Evolutionary conservation across 2,329 filamentous ascomycete genomes (phyloP).

Genomic region (Ceratocystis eucalypticola): DNA sequence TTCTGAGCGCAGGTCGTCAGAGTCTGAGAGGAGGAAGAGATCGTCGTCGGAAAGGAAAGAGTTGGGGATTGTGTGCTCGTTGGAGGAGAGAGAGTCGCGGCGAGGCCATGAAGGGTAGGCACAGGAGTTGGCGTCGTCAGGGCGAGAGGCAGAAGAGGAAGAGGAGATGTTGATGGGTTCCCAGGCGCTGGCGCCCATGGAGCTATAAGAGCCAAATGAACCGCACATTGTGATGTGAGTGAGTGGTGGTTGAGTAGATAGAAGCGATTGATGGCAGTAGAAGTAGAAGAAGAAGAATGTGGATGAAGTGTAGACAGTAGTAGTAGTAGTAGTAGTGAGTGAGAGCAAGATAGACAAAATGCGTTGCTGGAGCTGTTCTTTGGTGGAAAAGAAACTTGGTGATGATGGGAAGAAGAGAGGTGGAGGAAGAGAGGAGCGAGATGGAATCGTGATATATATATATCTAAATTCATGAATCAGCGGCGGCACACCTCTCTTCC

Average conservation of each 20-base stretch:
- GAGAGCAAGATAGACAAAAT: not conserved
- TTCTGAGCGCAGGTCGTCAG: conserved; percentile 4
- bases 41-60: conserved; percentile 23
- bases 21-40: conserved; percentile 15
- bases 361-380: not conserved
- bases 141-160: conserved; percentile 32
- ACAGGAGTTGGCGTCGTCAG: conserved; percentile 34
- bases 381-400: not conserved
- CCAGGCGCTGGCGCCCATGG: conserved; percentile 37
- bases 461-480: not conserved
- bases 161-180: conserved; percentile 30
- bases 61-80: conserved; percentile 21
- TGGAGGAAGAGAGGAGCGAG: not conserved
- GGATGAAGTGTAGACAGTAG: not conserved
- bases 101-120: conserved; percentile 48
- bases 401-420: not conserved
- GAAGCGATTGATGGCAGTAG: not conserved
- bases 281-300: not conserved
- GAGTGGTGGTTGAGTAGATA: not conserved
- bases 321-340: not conserved
- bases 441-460: not conserved
- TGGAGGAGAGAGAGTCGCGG: conserved; percentile 37
- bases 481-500: not conserved
- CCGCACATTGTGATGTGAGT: conserved; percentile 32
- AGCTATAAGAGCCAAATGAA: conserved; percentile 37